Evolutionary conservation across 768 basidiomycete genomes (phyloP), one percentile per base, ranked within the genome.

Genomic region (Phylloporus rhodoxanthus): DNA sequence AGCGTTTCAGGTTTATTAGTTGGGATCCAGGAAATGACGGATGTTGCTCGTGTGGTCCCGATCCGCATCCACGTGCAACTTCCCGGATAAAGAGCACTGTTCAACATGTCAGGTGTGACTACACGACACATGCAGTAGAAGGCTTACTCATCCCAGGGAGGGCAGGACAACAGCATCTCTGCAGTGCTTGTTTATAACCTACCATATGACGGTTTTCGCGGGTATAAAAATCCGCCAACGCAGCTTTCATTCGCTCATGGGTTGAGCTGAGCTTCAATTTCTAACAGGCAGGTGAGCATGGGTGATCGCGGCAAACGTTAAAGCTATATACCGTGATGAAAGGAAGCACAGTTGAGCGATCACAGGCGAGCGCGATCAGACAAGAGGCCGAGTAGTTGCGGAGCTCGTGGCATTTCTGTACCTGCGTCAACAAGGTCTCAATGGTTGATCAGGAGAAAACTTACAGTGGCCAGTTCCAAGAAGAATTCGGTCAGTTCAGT

Each of bases 361-460:
- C 70, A 28, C 80, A 65, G 8, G 73, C 77, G 13, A 63, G 58
- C 19, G 68, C 68, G 14, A 80, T 72, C 26, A 70, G 57, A 45
- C 69, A 67, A 14, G 76, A 72, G 13, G 63, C 66, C 28, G 70
- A 71, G 48, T 72, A 79, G 49, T 81, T 79, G 30, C 74, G 70
- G 21, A 75, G 59, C 19, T 66, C 63, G 28, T 77, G 62, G 41
- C 75, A 78, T 46, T 68, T 62, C 79, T 80, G 47, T 53, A 3
- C 8, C 4, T 13, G 23, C 15, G 44, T 57, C 41, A 63, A 34
- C 19, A 17, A n/a, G 11, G 11, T 11, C 7, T n/a, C 33, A 1
- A 32, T 10, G 17, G 11, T 50, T 9, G 17, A 23, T 42, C 26
- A 38, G n/a, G n/a, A 41, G 17, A 43, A 41, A 21, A 32, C 58